phyloP scores from a whole-genome alignment of 2,329 filamentous ascomycete species.

The Raffaelea arxii region DNA sequence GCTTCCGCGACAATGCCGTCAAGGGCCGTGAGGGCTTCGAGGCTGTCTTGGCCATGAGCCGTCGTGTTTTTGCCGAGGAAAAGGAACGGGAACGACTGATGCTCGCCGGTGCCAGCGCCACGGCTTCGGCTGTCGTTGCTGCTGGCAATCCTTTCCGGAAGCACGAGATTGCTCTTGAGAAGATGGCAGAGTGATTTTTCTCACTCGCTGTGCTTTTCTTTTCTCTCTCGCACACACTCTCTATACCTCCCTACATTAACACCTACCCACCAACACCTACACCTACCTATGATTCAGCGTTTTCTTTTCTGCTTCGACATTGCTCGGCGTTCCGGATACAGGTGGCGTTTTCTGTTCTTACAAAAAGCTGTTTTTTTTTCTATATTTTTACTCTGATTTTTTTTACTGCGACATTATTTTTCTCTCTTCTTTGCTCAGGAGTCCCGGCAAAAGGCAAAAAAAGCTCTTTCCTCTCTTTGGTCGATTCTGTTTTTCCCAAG shows the following conservation, averaged over 20 bases:
- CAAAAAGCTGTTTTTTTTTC: not conserved
- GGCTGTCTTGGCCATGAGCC: conserved; percentile 84
- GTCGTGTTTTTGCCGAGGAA: conserved; percentile 86
- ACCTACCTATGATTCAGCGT: not conserved
- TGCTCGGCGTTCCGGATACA: no score
- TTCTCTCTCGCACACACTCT: no score
- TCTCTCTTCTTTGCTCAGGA: not conserved
- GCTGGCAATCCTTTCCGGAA: conserved; percentile 13
- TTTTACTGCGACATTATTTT: not conserved
- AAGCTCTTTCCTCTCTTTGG: not conserved
- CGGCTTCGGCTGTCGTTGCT: conserved; percentile 10
- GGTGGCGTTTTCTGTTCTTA: not conserved
- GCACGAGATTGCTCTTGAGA: no score
- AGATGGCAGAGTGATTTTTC: not conserved
- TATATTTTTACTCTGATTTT: not conserved
- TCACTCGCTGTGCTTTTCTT: no score
- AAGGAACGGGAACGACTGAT: conserved; percentile 46
- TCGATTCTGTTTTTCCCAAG: no score
- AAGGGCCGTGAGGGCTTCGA: conserved; percentile 94
- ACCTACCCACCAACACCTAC: no score
- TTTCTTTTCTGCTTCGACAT: not conserved
- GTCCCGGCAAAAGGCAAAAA: not conserved
- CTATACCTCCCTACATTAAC: no score
- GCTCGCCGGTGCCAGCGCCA: conserved; percentile 12
- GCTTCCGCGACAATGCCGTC: conserved; percentile 84